Conservation (phyloP, 495 filamentous ascomycete genomes). For the Hypoxylon perforatum region DNA sequence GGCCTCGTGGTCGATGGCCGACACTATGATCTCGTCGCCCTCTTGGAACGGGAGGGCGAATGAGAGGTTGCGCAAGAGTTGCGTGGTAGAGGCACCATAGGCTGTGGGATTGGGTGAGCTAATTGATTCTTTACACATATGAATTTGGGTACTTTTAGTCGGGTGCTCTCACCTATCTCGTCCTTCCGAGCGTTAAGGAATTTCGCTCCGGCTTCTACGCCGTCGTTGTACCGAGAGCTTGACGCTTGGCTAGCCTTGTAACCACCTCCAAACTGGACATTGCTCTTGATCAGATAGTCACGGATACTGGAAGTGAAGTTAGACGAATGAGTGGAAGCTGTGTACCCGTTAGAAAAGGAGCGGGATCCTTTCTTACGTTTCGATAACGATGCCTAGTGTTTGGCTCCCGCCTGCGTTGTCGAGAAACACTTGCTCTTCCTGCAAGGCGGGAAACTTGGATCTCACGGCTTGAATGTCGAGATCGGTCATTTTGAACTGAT, state of each 20-base stretch:
- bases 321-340: neutral
- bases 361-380: slow-evolving; percentile 62
- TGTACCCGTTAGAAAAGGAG: neutral
- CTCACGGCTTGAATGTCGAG: slow-evolving; percentile 67
- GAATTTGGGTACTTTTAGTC: neutral
- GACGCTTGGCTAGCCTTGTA: slow-evolving; percentile 67
- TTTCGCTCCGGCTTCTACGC: slow-evolving; percentile 68
- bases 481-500: slow-evolving; percentile 20
- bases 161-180: slow-evolving; percentile 63
- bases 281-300: slow-evolving; percentile 72
- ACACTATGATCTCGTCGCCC: slow-evolving; percentile 73
- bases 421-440: slow-evolving; percentile 73
- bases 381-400: slow-evolving; percentile 69
- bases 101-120: slow-evolving; percentile 50
- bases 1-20: slow-evolving; percentile 76
- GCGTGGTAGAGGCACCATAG: slow-evolving; percentile 75
- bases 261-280: slow-evolving; percentile 77
- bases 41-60: slow-evolving; percentile 66
- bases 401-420: slow-evolving; percentile 84
- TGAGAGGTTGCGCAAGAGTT: slow-evolving; percentile 77
- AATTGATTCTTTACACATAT: neutral
- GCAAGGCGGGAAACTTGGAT: slow-evolving; percentile 71
- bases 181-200: slow-evolving; percentile 73
- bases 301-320: slow-evolving; percentile 60
- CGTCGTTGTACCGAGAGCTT: slow-evolving; percentile 64